These are phyloP conservation scores for Pestalotiopsis sp. DNA, from an alignment of 2,329 filamentous ascomycete species.

Conservation along the genomic window DNA sequence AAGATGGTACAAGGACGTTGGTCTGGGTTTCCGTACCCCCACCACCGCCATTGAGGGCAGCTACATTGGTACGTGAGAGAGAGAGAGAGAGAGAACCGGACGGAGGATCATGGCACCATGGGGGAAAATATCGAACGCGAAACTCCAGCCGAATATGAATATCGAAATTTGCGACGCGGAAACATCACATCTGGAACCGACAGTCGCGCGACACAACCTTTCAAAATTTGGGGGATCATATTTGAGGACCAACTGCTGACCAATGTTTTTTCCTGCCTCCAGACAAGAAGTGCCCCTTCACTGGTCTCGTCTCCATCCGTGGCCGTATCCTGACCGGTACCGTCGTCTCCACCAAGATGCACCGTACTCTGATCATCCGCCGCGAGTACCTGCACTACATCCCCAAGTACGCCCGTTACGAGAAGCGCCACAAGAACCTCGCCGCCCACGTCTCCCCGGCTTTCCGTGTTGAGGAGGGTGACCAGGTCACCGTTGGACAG, in stretches of 20 bases:
- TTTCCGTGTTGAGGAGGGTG: slow-evolving; percentile 99
- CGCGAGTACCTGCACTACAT: slow-evolving; percentile 99
- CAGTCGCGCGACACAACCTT: neutral
- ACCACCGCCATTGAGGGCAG: slow-evolving; percentile 97
- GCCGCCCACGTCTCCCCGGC: slow-evolving; percentile 98
- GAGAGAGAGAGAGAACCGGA: neutral
- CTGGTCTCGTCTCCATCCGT: slow-evolving; percentile 97
- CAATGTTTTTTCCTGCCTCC: slow-evolving; percentile 23
- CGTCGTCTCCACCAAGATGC: slow-evolving; percentile 99
- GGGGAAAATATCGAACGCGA: neutral
- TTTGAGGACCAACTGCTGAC: neutral
- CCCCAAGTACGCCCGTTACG: slow-evolving; percentile 99
- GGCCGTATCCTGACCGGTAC: slow-evolving; percentile 99
- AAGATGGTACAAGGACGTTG: slow-evolving; percentile 96
- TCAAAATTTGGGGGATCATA: neutral
- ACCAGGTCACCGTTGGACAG: slow-evolving; percentile 99
- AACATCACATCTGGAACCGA: neutral
- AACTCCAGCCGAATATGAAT: neutral
- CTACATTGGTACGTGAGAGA: slow-evolving; percentile 89
- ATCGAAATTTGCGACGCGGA: neutral
- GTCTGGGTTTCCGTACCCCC: slow-evolving; percentile 98
- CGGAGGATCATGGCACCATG: neutral
- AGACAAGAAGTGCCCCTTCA: slow-evolving; percentile 99
- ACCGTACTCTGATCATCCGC: slow-evolving; percentile 99
- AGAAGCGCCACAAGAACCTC: slow-evolving; percentile 99